Conservation (phyloP, 108 stramenopile genomes). For the Aurantiochytrium sp. region DNA sequence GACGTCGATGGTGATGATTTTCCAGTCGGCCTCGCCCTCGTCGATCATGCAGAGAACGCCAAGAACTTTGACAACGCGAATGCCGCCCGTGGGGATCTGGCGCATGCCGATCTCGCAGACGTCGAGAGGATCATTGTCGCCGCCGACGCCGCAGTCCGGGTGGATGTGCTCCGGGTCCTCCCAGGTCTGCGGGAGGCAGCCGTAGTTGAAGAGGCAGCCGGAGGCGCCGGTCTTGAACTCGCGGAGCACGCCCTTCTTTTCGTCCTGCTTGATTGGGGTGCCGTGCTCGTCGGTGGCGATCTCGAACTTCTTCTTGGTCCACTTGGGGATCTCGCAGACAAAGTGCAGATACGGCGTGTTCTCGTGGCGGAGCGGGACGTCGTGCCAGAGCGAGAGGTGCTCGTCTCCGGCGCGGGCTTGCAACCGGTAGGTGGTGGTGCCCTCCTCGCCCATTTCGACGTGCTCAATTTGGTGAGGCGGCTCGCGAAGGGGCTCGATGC, state of each 20-base stretch:
- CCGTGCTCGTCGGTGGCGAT: conserved; percentile 88
- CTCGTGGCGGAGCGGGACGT: conserved; percentile 68
- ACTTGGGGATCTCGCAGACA: conserved; percentile 94
- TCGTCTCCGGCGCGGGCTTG: conserved; percentile 59
- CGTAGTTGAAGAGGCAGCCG: conserved; percentile 98
- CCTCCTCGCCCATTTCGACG: conserved; percentile 54
- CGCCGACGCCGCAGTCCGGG: conserved; percentile 82
- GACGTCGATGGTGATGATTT: conserved; percentile 85
- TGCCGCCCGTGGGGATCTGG: conserved; percentile 61
- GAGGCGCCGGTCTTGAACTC: conserved; percentile 78
- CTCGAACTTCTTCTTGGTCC: conserved; percentile 87
- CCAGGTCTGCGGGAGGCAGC: conserved; percentile 95
- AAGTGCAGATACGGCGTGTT: conserved; percentile 77
- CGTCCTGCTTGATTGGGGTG: conserved; percentile 95
- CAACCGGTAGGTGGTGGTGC: conserved; percentile 75
- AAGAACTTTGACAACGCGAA: conserved; percentile 91
- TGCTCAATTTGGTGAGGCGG: neutral
- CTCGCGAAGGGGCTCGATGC: neutral
- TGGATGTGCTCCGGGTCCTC: conserved; percentile 89
- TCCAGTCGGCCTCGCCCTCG: conserved; percentile 97
- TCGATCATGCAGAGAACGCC: conserved; percentile 95
- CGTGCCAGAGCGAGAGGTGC: conserved; percentile 80
- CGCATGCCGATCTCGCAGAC: conserved; percentile 66
- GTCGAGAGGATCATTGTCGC: conserved; percentile 92
- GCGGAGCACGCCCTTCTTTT: conserved; percentile 83